Evolutionary conservation across 2,329 filamentous ascomycete species (phyloP).

Genomic region (Apiospora saccharicola): DNA sequence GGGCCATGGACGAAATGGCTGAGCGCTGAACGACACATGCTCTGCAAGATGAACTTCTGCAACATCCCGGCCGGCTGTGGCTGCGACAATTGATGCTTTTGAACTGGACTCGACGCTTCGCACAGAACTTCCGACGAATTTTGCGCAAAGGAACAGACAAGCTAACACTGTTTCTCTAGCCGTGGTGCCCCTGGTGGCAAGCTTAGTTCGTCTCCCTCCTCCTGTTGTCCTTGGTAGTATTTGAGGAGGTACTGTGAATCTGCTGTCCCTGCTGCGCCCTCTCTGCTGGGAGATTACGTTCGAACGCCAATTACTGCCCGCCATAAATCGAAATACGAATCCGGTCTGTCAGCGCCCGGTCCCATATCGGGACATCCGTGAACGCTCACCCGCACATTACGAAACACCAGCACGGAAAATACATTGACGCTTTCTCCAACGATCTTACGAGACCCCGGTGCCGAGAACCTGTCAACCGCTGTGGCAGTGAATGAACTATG

Average conservation of each 20-base stretch:
- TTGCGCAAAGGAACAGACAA: neutral
- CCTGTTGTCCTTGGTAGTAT: neutral
- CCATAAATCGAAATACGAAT: neutral
- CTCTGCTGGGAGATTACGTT: neutral
- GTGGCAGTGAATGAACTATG: neutral
- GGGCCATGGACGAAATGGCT: neutral
- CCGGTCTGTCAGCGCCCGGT: neutral
- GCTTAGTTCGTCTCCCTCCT: slow-evolving; percentile 18
- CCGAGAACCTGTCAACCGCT: neutral
- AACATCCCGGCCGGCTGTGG: neutral
- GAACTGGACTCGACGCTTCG: slow-evolving; percentile 6
- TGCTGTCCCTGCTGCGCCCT: neutral
- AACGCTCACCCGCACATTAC: neutral
- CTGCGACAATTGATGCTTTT: neutral
- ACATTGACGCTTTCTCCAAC: neutral
- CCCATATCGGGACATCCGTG: neutral
- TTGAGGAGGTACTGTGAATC: neutral
- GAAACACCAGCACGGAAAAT: neutral
- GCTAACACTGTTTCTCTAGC: slow-evolving; percentile 48
- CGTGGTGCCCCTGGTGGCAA: slow-evolving; percentile 76
- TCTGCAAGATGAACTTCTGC: neutral
- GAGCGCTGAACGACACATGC: neutral
- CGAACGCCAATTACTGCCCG: no score
- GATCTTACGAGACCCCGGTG: neutral
- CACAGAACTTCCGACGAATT: neutral